Conservation (phyloP, 179 eudicot genomes). For the Vitellaria paradoxa region DNA sequence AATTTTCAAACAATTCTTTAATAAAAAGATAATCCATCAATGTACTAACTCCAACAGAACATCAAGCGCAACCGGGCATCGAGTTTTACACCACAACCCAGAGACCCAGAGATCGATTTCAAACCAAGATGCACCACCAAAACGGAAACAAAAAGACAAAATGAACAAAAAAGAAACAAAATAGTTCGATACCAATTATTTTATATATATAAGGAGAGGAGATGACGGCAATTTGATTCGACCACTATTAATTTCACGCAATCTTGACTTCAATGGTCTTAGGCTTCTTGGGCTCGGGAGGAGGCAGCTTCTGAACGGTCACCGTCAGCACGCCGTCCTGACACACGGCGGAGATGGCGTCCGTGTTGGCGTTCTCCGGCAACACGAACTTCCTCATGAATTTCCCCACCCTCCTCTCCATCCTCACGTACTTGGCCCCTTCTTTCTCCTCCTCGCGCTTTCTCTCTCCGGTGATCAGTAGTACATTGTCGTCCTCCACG, state of each 20-base stretch:
- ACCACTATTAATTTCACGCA: slow-evolving; percentile 20
- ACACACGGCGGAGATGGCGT: slow-evolving; percentile 41
- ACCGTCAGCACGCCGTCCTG: slow-evolving; percentile 66
- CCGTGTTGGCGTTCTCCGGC: slow-evolving; percentile 58
- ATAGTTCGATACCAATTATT: too few relatives aligned
- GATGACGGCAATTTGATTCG: too few relatives aligned
- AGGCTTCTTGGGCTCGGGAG: slow-evolving; percentile 73
- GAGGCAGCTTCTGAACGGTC: slow-evolving; percentile 60
- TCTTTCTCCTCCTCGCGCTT: slow-evolving; percentile 46
- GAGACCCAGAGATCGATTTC: too few relatives aligned
- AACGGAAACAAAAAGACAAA: too few relatives aligned
- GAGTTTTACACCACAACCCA: too few relatives aligned
- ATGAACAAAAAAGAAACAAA: too few relatives aligned
- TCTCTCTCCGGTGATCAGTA: slow-evolving; percentile 50
- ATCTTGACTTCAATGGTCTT: slow-evolving; percentile 59
- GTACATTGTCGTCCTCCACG: slow-evolving; percentile 57
- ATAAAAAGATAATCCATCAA: too few relatives aligned
- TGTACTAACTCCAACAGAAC: too few relatives aligned
- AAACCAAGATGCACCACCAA: too few relatives aligned
- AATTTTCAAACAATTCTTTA: too few relatives aligned
- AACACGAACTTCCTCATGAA: slow-evolving; percentile 67
- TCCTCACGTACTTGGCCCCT: slow-evolving; percentile 47
- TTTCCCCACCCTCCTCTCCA: slow-evolving; percentile 68
- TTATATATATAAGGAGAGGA: too few relatives aligned
- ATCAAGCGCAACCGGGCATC: too few relatives aligned